These are phyloP conservation scores for Ulota crispa DNA, from an alignment of 225 moss, liverwort and hornwort species.

Conservation along the genomic window DNA sequence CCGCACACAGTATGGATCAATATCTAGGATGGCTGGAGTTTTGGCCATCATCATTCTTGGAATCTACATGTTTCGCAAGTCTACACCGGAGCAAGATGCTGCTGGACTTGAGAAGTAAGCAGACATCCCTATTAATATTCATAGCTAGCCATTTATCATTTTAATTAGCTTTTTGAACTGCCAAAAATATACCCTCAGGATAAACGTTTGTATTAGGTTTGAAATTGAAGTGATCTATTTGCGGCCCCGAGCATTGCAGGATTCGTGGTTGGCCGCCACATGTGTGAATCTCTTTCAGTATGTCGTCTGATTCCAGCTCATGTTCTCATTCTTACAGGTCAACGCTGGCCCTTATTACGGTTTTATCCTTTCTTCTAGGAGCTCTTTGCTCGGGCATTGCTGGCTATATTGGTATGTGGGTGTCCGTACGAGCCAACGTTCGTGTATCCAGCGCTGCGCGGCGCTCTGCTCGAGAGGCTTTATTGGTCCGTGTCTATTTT, in stretches of 20 bases:
- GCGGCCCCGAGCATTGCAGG: neutral
- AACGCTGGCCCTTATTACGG: constrained; percentile 82
- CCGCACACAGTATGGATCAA: constrained; percentile 90
- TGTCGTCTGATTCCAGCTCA: neutral
- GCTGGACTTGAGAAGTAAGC: constrained; percentile 85
- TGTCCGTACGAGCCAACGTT: constrained; percentile 97
- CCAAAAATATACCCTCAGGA: neutral
- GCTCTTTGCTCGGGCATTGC: constrained; percentile 96
- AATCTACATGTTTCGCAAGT: constrained; percentile 82
- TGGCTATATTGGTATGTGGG: constrained; percentile 98
- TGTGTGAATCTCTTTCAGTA: neutral
- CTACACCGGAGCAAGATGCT: constrained; percentile 90
- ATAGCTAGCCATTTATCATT: neutral
- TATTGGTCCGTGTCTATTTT: constrained; percentile 60
- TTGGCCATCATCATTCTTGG: constrained; percentile 76
- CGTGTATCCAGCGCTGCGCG: constrained; percentile 94
- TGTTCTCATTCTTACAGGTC: constrained; percentile 48
- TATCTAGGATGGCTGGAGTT: constrained; percentile 96
- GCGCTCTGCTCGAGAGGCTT: constrained; percentile 88
- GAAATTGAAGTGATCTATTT: neutral
- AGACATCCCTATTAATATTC: neutral
- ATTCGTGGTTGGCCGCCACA: neutral
- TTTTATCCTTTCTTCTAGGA: constrained; percentile 88
- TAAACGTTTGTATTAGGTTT: neutral
- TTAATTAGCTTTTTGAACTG: neutral